Evolutionary conservation across 371 early-diverging fungal genomes (phyloP).

Genomic region (Apophysomyces sp.): DNA sequence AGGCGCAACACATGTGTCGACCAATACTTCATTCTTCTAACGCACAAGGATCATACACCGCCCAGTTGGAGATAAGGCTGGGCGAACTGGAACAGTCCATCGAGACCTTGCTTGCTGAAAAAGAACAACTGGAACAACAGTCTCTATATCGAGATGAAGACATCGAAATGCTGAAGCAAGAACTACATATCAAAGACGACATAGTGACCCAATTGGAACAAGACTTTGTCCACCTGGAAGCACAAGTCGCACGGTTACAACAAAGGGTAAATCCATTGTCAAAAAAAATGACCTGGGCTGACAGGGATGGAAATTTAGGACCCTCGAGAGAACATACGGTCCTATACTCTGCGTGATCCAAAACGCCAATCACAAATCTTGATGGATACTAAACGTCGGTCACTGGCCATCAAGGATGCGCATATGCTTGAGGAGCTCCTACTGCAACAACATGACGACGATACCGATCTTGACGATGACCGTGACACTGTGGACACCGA

Average conservation of each 20-base stretch:
- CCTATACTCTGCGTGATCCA: conserved; percentile 10
- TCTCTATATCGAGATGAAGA: not conserved
- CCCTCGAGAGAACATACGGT: not conserved
- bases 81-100: conserved; percentile 24
- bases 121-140: not conserved
- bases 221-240: conserved; percentile 10
- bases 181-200: conserved; percentile 11
- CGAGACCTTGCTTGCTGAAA: conserved; percentile 3
- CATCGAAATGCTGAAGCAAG: conserved; percentile 11
- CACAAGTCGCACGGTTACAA: conserved; percentile 9
- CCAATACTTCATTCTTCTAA: conserved; percentile 35
- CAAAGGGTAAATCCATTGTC: not conserved
- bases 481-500: conserved; percentile 3
- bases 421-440: conserved; percentile 43
- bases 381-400: conserved; percentile 49
- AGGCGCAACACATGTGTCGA: conserved; percentile 42
- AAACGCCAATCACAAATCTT: conserved; percentile 46
- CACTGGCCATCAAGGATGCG: conserved; percentile 46
- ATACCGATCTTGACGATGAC: conserved; percentile 8
- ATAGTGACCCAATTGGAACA: conserved; percentile 10
- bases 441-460: conserved; percentile 6
- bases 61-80: conserved; percentile 29
- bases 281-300: not conserved
- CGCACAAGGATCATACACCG: conserved; percentile 32
- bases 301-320: not conserved